Evolutionary conservation across 139 green algal species (phyloP).

Genomic region (Chlorella sp.): DNA sequence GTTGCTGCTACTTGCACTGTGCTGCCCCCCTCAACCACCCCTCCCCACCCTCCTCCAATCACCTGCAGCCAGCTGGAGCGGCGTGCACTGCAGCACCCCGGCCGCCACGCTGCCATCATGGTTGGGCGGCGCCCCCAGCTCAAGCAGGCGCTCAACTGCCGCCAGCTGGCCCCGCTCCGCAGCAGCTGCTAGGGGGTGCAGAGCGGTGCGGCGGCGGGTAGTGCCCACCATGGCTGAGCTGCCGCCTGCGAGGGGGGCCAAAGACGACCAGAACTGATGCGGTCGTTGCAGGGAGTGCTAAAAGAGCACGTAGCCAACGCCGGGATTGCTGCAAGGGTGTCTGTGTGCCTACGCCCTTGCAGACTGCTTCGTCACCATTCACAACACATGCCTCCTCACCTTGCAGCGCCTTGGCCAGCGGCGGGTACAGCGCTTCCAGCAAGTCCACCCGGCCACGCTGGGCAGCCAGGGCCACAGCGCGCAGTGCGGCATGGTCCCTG

Average conservation of each 20-base stretch:
- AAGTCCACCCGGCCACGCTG: not conserved
- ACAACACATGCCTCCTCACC: not conserved
- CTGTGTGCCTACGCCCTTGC: not conserved
- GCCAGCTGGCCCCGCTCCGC: slow-evolving; percentile 4
- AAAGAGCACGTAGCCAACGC: not conserved
- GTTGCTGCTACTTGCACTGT: not conserved
- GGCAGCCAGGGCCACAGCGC: slow-evolving; percentile 12
- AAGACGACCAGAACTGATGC: not conserved
- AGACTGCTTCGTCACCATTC: not conserved
- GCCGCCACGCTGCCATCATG: slow-evolving; percentile 7
- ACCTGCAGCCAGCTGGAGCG: slow-evolving; percentile 27
- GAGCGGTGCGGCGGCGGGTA: not conserved
- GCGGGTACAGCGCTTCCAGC: slow-evolving; percentile 4
- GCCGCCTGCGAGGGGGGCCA: not conserved
- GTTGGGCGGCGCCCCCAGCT: not conserved
- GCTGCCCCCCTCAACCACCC: not conserved
- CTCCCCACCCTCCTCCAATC: not conserved
- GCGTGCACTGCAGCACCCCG: slow-evolving; percentile 17
- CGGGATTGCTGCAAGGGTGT: too few species aligned
- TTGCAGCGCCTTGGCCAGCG: slow-evolving; percentile 1
- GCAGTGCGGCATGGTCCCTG: not conserved
- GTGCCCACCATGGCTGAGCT: slow-evolving; percentile 6
- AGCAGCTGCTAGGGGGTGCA: slow-evolving; percentile 24
- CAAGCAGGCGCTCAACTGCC: slow-evolving; percentile 17
- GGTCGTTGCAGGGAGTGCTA: not conserved